Conservation (phyloP, 768 basidiomycete genomes). For the Steccherinum ochraceum region DNA sequence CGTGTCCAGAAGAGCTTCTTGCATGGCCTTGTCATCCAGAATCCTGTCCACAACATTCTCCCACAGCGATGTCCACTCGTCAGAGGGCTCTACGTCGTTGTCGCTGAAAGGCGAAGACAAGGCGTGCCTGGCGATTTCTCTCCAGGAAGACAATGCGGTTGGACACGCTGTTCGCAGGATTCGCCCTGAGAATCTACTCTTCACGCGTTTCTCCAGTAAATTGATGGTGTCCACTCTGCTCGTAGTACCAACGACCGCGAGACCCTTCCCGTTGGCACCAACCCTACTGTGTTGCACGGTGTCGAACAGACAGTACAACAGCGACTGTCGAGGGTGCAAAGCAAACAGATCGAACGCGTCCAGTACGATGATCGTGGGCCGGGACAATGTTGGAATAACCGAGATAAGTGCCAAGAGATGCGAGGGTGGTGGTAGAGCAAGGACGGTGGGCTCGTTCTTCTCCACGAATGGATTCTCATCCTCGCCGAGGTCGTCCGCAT, state of each 20-base stretch:
- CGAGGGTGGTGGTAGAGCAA: conserved; percentile 54
- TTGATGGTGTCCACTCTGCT: conserved; percentile 84
- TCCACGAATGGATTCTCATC: conserved; percentile 49
- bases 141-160: conserved; percentile 40
- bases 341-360: conserved; percentile 95
- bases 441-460: conserved; percentile 12
- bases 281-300: conserved; percentile 83
- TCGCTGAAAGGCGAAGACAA: conserved; percentile 30
- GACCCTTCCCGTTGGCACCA: conserved; percentile 50
- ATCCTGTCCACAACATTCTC: conserved; percentile 47
- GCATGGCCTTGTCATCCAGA: conserved; percentile 40
- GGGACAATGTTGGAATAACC: conserved; percentile 68
- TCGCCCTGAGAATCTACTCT: conserved; percentile 93
- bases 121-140: conserved; percentile 38
- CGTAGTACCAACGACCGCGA: conserved; percentile 84
- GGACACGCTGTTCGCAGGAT: conserved; percentile 74
- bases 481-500: conserved; percentile 29
- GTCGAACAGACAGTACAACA: conserved; percentile 93
- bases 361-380: conserved; percentile 77
- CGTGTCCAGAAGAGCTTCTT: conserved; percentile 46
- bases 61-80: conserved; percentile 67
- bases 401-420: conserved; percentile 73
- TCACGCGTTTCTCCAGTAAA: conserved; percentile 91
- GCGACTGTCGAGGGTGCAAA: conserved; percentile 82
- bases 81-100: conserved; percentile 17